A percentile compares a stretch with the other conserved stretches of the same genome.
Evolutionary conservation across 495 filamentous ascomycete species (phyloP).

Genomic region (Penicillium dipodomyicola): DNA sequence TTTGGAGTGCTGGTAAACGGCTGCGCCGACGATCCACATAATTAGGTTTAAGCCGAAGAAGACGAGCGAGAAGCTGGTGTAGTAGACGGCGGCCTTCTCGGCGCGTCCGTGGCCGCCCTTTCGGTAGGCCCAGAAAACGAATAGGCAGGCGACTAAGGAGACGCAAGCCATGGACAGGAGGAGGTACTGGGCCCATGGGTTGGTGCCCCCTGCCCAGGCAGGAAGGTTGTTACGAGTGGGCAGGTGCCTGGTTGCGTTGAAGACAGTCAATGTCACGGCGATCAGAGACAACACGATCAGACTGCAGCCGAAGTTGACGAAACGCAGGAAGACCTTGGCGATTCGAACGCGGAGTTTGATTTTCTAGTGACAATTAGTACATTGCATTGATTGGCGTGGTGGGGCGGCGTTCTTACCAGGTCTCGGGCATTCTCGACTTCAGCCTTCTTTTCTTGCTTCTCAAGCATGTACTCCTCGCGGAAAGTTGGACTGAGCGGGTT

Average conservation of each 20-base stretch:
- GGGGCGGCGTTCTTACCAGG: conserved; percentile 59
- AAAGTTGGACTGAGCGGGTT: conserved; percentile 85
- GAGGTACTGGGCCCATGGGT: conserved; percentile 85
- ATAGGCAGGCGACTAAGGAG: conserved; percentile 73
- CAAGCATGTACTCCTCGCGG: conserved; percentile 75
- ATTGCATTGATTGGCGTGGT: neutral
- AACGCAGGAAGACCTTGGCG: conserved; percentile 89
- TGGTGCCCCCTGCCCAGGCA: conserved; percentile 75
- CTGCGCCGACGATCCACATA: conserved; percentile 89
- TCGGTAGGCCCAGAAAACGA: conserved; percentile 84
- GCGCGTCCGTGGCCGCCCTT: conserved; percentile 84
- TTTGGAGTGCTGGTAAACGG: conserved; percentile 74
- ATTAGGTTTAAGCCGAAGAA: conserved; percentile 94
- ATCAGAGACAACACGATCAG: conserved; percentile 90
- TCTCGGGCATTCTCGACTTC: conserved; percentile 82
- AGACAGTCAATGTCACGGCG: conserved; percentile 79
- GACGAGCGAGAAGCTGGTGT: conserved; percentile 83
- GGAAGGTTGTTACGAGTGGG: conserved; percentile 75
- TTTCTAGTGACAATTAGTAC: conserved; percentile 55
- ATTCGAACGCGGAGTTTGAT: conserved; percentile 89
- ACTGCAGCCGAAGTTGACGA: conserved; percentile 94
- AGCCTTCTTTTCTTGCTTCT: conserved; percentile 72
- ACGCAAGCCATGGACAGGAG: conserved; percentile 74
- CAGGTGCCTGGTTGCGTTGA: conserved; percentile 74
- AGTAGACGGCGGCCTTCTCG: conserved; percentile 90